Conservation (phyloP, 164 flowering plant genomes). For the Stephania cephalantha region DNA sequence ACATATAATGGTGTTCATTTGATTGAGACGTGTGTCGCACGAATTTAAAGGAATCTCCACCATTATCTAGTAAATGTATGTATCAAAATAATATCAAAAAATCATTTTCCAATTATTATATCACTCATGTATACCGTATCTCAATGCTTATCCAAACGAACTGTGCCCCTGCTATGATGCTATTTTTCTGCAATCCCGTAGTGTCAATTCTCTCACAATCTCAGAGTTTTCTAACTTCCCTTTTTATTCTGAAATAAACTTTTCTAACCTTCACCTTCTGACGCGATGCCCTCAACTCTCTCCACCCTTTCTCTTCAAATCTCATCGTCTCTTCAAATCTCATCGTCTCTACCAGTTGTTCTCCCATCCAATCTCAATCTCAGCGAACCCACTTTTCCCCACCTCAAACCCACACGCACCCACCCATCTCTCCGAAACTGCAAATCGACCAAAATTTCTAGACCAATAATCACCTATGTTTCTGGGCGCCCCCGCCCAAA, state of each 20-base stretch:
- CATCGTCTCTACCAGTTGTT: no score
- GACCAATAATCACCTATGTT: not conserved
- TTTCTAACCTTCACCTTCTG: not conserved
- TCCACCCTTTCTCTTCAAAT: not conserved
- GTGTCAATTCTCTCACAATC: no score
- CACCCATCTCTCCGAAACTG: not conserved
- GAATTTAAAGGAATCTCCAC: no score
- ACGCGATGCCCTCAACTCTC: slow-evolving; percentile 1
- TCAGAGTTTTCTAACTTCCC: not conserved
- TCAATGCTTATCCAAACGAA: no score
- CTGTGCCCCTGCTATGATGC: no score
- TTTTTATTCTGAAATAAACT: not conserved
- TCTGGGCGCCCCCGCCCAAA: not conserved
- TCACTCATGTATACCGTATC: no score
- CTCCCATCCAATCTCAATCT: not conserved
- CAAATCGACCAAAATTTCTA: not conserved
- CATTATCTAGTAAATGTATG: no score
- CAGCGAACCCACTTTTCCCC: not conserved
- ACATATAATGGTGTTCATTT: no score
- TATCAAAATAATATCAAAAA: no score
- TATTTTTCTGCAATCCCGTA: no score
- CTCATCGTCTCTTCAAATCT: not conserved
- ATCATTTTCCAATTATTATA: no score
- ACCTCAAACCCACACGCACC: not conserved
- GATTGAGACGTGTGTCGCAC: no score